A percentile compares a stretch with the other conserved stretches of the same genome.
Conservation (phyloP, 164 flowering plant species). For the Kalanchoe fedtschenkoi region DNA sequence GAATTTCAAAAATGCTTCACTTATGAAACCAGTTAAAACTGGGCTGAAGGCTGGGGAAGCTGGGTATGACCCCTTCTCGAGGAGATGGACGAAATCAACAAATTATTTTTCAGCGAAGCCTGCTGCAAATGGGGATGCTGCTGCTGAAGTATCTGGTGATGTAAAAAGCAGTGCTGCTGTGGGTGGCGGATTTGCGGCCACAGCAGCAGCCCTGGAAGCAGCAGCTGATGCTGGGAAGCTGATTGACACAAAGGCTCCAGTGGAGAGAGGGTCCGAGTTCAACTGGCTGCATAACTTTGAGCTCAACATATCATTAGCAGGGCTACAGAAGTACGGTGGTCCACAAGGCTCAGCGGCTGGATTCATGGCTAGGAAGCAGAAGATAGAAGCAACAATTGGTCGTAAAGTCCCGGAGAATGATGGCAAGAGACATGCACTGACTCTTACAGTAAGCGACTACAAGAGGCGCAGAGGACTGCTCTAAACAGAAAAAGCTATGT, state of each 20-base stretch:
- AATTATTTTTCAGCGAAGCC: constrained; percentile 59
- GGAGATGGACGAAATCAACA: constrained; percentile 88
- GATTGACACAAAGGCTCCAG: constrained; percentile 89
- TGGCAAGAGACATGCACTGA: constrained; percentile 73
- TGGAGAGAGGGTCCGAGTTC: constrained; percentile 76
- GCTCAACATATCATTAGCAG: constrained; percentile 61
- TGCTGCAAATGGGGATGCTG: constrained; percentile 24
- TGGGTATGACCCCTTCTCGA: constrained; percentile 92
- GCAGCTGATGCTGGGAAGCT: constrained; percentile 93
- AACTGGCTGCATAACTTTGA: constrained; percentile 70
- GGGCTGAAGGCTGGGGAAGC: constrained; percentile 82
- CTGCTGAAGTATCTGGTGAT: constrained; percentile 16
- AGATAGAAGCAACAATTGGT: constrained; percentile 81
- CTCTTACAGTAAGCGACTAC: constrained; percentile 78
- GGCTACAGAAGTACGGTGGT: constrained; percentile 70
- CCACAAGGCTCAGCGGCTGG: constrained; percentile 64
- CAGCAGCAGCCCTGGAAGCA: constrained; percentile 75
- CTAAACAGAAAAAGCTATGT: constrained; percentile 17
- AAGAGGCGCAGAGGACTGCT: constrained; percentile 89
- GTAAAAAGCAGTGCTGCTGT: constrained; percentile 10
- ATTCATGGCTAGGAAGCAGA: constrained; percentile 85
- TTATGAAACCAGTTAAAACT: constrained; percentile 45
- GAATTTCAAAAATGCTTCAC: constrained; percentile 90
- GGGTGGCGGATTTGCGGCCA: constrained; percentile 46
- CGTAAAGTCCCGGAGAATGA: constrained; percentile 68